These are phyloP conservation scores for Saccharomycopsis sp. DNA, from an alignment of 805 yeast genomes.

Conservation along the genomic window DNA sequence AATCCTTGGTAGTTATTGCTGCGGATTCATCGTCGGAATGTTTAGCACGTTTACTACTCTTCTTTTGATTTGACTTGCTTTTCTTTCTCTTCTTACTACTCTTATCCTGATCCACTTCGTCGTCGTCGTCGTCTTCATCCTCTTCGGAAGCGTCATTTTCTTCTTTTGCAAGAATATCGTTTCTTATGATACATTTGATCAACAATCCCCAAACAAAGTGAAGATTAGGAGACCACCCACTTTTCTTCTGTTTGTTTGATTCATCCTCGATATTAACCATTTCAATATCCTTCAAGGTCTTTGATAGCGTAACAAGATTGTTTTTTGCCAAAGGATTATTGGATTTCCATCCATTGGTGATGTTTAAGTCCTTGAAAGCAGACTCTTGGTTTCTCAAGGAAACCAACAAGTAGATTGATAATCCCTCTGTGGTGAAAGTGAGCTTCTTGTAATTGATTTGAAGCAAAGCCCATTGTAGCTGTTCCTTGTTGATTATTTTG, in stretches of 20 bases:
- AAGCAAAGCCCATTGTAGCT: constrained; percentile 31
- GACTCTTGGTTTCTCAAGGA: constrained; percentile 27
- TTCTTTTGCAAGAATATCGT: neutral
- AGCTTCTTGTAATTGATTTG: constrained; percentile 47
- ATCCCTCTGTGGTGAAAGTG: constrained; percentile 69
- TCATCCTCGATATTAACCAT: constrained; percentile 36
- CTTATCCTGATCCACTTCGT: constrained; percentile 21
- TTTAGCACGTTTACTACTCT: constrained; percentile 23
- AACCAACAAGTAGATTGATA: constrained; percentile 59
- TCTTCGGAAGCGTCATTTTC: neutral
- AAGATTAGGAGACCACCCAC: constrained; percentile 67
- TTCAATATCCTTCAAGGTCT: constrained; percentile 56
- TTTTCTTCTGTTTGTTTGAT: constrained; percentile 41
- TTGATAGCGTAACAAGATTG: constrained; percentile 54
- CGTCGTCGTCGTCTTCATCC: constrained; percentile 17
- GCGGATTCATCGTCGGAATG: constrained; percentile 21
- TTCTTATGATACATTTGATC: constrained; percentile 35
- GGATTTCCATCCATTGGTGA: constrained; percentile 49
- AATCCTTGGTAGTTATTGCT: constrained; percentile 45
- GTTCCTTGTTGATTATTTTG: constrained; percentile 12
- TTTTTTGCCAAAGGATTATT: constrained; percentile 70
- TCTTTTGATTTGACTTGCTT: constrained; percentile 26
- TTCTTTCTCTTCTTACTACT: constrained; percentile 37
- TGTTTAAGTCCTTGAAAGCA: constrained; percentile 16
- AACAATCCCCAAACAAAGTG: constrained; percentile 73